A percentile compares a stretch with the other conserved stretches of the same genome.
These are phyloP conservation scores for Mycothermus thermophilus DNA, from an alignment of 495 filamentous ascomycete genomes.

Conservation along the genomic window DNA sequence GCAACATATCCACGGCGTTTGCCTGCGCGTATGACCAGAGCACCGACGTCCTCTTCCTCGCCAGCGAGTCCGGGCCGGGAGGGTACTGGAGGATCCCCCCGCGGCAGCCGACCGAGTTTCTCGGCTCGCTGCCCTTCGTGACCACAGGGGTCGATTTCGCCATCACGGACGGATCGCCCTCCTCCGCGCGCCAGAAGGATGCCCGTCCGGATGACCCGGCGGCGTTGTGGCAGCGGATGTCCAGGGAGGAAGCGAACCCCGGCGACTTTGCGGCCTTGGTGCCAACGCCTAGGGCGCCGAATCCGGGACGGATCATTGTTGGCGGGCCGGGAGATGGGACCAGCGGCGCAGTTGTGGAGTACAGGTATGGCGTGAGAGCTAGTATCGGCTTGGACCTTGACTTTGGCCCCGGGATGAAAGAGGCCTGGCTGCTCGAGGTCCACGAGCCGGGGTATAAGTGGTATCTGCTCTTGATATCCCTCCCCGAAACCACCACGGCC, in stretches of 20 bases:
- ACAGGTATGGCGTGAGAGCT: constrained; percentile 58
- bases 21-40: constrained; percentile 37
- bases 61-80: constrained; percentile 71
- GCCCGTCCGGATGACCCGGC: constrained; percentile 1
- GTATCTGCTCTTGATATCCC: constrained; percentile 35
- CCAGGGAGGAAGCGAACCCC: too few relatives aligned
- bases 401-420: constrained; percentile 25
- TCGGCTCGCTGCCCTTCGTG: constrained; percentile 57
- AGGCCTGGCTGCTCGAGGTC: constrained; percentile 31
- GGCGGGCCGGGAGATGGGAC: constrained; percentile 44
- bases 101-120: constrained; percentile 31
- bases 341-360: constrained; percentile 52
- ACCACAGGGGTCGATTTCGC: constrained; percentile 62
- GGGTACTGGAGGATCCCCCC: constrained; percentile 47
- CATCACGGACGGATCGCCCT: constrained; percentile 29
- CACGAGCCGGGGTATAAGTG: constrained; percentile 10
- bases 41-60: constrained; percentile 64
- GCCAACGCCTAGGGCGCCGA: too few relatives aligned
- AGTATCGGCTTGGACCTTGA: constrained; percentile 44
- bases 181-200: constrained; percentile 10
- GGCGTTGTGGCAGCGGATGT: constrained; percentile 8
- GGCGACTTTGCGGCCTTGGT: too few relatives aligned
- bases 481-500: constrained; percentile 30
- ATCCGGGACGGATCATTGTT: constrained; percentile 40
- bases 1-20: constrained; percentile 53